Conservation (phyloP, 306 rosid genomes). For the Fragaria vesca region DNA sequence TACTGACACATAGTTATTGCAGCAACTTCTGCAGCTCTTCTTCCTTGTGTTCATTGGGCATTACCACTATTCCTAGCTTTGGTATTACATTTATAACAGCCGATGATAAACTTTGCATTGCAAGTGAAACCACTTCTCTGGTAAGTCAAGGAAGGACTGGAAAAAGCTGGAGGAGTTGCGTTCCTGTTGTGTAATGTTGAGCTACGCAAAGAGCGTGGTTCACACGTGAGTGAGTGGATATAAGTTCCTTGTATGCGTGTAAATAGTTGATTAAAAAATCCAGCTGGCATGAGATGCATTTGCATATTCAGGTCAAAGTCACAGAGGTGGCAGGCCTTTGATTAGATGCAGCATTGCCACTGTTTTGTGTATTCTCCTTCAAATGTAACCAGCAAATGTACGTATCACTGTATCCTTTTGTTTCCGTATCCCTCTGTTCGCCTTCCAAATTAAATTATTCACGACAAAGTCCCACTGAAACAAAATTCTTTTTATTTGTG, state of each 20-base stretch:
- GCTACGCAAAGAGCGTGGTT: conserved; percentile 55
- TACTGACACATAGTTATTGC: conserved; percentile 23
- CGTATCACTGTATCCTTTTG: conserved; percentile 23
- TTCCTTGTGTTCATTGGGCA: conserved; percentile 34
- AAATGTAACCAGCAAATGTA: conserved; percentile 39
- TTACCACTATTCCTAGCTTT: conserved; percentile 41
- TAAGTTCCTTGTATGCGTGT: conserved; percentile 51
- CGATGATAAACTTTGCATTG: conserved; percentile 9
- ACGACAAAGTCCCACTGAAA: background rate
- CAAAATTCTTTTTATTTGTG: too few relatives aligned
- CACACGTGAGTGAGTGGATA: conserved; percentile 55
- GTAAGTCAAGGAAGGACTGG: conserved; percentile 20
- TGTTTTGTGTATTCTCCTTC: conserved; percentile 61
- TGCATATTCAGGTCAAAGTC: conserved; percentile 77
- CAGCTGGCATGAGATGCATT: conserved; percentile 40
- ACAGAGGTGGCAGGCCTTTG: conserved; percentile 79
- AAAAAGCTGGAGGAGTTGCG: conserved; percentile 36
- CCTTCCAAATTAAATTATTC: too few relatives aligned
- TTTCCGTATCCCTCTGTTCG: conserved; percentile 7
- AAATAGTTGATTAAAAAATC: conserved; percentile 68
- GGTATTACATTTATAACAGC: conserved; percentile 41
- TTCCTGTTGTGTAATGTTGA: conserved; percentile 36
- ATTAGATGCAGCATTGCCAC: conserved; percentile 63
- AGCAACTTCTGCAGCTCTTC: conserved; percentile 62
- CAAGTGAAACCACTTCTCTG: conserved; percentile 20